Conservation (phyloP, 2,329 filamentous ascomycete species). For the Aspergillus thermomutatus region DNA sequence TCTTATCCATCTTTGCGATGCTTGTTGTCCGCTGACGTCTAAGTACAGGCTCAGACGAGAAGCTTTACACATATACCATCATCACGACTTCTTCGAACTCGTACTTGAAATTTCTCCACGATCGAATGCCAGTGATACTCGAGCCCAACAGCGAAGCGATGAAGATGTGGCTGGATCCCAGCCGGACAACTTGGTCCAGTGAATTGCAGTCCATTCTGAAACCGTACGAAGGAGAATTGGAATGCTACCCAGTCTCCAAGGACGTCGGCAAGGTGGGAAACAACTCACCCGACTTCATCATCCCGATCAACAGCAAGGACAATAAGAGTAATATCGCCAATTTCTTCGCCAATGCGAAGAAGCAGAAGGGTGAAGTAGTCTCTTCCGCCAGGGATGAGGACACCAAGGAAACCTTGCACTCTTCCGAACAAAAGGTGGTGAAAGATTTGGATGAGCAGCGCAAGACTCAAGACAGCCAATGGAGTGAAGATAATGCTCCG, state of each 20-base stretch:
- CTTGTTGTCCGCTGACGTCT: not conserved
- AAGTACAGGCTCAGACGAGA: conserved; percentile 57
- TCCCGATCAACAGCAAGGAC: conserved; percentile 77
- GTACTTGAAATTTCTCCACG: conserved; percentile 81
- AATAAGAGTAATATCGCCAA: conserved; percentile 94
- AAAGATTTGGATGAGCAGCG: conserved; percentile 24
- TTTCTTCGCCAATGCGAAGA: conserved; percentile 69
- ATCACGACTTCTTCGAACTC: conserved; percentile 86
- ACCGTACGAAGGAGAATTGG: conserved; percentile 74
- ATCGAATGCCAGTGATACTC: conserved; percentile 92
- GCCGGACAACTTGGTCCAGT: conserved; percentile 66
- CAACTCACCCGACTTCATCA: conserved; percentile 76
- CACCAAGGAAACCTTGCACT: conserved; percentile 25
- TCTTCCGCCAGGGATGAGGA: conserved; percentile 27
- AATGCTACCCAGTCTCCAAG: conserved; percentile 80
- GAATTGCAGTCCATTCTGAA: conserved; percentile 76
- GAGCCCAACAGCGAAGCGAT: conserved; percentile 70
- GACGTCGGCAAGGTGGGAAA: conserved; percentile 95
- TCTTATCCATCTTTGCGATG: not conserved
- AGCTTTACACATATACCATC: conserved; percentile 84
- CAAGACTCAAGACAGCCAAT: conserved; percentile 43
- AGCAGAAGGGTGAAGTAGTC: conserved; percentile 26
- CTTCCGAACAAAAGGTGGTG: conserved; percentile 24
- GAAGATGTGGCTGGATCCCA: conserved; percentile 74
- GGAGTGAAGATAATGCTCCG: conserved; percentile 52